A percentile compares a stretch with the other conserved stretches of the same genome.
phyloP scores from a whole-genome alignment of 768 basidiomycete genomes.

The Termitomyces sp. region DNA sequence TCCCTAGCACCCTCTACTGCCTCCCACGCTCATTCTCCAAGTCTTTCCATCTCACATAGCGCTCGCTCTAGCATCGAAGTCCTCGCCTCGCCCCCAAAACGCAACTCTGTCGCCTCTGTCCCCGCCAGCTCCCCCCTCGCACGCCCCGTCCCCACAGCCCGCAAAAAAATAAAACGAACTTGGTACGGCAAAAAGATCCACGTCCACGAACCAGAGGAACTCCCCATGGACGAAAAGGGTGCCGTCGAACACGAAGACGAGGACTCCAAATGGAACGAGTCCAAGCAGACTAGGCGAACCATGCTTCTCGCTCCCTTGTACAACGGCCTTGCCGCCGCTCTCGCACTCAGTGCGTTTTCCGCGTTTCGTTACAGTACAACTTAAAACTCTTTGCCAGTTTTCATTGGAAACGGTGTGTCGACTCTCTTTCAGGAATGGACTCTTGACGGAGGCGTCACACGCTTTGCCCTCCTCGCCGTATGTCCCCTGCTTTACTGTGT shows the following conservation, averaged over 20 bases:
- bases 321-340: slow-evolving; percentile 53
- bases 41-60: slow-evolving; percentile 7
- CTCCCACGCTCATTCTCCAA: slow-evolving; percentile 9
- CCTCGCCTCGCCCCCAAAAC: neutral
- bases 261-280: slow-evolving; percentile 5
- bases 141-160: neutral
- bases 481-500: slow-evolving; percentile 71
- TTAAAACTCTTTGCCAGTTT: too few species aligned
- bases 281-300: slow-evolving; percentile 16
- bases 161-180: slow-evolving; percentile 30
- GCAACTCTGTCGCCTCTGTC: slow-evolving; percentile 1
- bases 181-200: slow-evolving; percentile 53
- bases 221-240: slow-evolving; percentile 3
- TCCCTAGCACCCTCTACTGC: slow-evolving; percentile 20
- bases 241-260: slow-evolving; percentile 6
- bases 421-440: slow-evolving; percentile 60
- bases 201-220: neutral
- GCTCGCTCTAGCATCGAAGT: slow-evolving; percentile 10
- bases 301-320: slow-evolving; percentile 63
- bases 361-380: too few species aligned
- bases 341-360: slow-evolving; percentile 43
- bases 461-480: slow-evolving; percentile 60
- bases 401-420: slow-evolving; percentile 59
- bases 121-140: neutral
- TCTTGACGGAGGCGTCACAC: slow-evolving; percentile 51